Evolutionary conservation across 352 stramenopile species (phyloP).

Genomic region (Lagenidium giganteum): DNA sequence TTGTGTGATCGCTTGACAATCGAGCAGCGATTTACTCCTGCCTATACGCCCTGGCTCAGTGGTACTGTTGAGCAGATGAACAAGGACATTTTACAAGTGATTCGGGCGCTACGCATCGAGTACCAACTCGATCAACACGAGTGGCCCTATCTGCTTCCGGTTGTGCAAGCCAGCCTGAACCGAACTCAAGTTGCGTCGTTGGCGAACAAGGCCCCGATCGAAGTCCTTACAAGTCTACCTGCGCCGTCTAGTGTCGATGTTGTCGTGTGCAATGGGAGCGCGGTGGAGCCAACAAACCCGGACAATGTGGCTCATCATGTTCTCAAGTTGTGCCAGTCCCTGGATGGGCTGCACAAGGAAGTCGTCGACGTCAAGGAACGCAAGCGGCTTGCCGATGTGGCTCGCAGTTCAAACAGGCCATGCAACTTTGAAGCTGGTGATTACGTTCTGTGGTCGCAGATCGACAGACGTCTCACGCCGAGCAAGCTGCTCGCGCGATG

Average conservation of each 20-base stretch:
- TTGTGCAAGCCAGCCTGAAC: constrained; percentile 25
- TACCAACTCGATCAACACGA: constrained; percentile 17
- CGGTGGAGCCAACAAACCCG: too few relatives aligned
- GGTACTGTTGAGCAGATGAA: constrained; percentile 23
- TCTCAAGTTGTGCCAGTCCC: neutral
- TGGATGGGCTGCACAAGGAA: neutral
- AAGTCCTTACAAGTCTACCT: too few relatives aligned
- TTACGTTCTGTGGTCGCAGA: constrained; percentile 17
- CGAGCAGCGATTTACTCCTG: constrained; percentile 19
- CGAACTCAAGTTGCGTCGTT: constrained; percentile 20
- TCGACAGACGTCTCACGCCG: constrained; percentile 11
- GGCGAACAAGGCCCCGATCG: constrained; percentile 6
- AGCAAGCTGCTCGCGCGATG: constrained; percentile 16
- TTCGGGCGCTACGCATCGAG: constrained; percentile 17
- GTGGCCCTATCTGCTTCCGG: constrained; percentile 19
- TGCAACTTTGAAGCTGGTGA: constrained; percentile 15
- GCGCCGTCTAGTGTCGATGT: too few relatives aligned
- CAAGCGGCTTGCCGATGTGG: neutral
- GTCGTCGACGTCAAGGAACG: neutral
- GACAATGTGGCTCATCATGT: too few relatives aligned
- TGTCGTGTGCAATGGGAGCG: too few relatives aligned
- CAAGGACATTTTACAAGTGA: constrained; percentile 19
- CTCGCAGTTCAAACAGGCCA: neutral
- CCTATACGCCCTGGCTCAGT: constrained; percentile 29
- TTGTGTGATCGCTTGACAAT: constrained; percentile 10